phyloP scores from a whole-genome alignment of 2,329 filamentous ascomycete genomes.

The Penicillium vulpinum region DNA sequence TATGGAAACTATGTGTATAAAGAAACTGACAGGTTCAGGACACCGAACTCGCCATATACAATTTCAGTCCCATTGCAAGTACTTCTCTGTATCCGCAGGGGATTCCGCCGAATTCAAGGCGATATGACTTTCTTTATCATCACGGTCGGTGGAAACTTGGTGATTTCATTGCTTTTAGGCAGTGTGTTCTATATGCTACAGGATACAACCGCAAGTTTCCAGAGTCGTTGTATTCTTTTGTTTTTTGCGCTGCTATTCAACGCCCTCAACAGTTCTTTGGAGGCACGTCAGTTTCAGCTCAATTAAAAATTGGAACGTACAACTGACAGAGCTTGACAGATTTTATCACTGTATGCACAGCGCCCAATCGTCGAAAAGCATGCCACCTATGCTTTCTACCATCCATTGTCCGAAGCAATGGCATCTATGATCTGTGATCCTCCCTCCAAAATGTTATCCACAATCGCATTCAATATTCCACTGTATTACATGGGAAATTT shows the following conservation, averaged over 20 bases:
- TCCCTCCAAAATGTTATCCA: background rate
- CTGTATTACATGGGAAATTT: background rate
- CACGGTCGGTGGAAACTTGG: background rate
- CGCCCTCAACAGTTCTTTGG: background rate
- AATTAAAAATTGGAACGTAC: background rate
- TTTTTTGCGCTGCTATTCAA: background rate
- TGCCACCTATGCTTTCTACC: slow-evolving; percentile 80
- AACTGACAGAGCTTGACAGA: background rate
- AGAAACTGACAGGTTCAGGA: background rate
- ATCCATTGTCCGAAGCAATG: slow-evolving; percentile 61
- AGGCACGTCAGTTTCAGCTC: background rate
- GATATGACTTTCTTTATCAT: slow-evolving; percentile 56
- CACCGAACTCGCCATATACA: slow-evolving; percentile 63
- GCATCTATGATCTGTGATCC: background rate
- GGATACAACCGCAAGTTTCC: background rate
- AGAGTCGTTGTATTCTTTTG: background rate
- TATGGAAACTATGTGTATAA: background rate
- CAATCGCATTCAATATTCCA: background rate
- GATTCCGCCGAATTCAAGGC: slow-evolving; percentile 72
- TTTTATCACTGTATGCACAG: background rate
- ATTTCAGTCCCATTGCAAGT: slow-evolving; percentile 76
- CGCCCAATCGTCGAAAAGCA: slow-evolving; percentile 91
- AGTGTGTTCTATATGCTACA: background rate
- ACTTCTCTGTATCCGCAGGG: slow-evolving; percentile 69
- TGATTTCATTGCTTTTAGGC: background rate